phyloP scores from a whole-genome alignment of 2,329 filamentous ascomycete species.

The Cladosporium sp. region DNA sequence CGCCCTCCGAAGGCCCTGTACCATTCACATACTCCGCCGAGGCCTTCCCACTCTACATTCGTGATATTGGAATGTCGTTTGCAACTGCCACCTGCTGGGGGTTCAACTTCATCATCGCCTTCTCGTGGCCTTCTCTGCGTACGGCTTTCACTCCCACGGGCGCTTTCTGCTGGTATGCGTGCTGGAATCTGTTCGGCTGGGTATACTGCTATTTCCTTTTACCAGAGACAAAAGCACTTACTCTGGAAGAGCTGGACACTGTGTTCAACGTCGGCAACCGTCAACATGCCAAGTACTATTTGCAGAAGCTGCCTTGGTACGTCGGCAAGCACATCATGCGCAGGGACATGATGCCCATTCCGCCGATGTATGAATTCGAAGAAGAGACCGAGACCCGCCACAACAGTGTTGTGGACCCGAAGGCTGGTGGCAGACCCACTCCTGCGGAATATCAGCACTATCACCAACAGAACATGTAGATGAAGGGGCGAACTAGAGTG shows the following conservation, averaged over 20 bases:
- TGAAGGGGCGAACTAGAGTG: too few species aligned
- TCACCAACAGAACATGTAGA: background rate
- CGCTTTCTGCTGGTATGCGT: conserved; percentile 54
- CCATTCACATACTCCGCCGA: conserved; percentile 47
- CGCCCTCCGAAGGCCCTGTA: conserved; percentile 37
- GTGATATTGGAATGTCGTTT: conserved; percentile 36
- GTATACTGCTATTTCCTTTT: conserved; percentile 20
- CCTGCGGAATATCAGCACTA: background rate
- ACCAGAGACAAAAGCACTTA: conserved; percentile 49
- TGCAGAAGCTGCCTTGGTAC: conserved; percentile 25
- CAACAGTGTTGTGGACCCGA: conserved; percentile 7
- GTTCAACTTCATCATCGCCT: conserved; percentile 31
- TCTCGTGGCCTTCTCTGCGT: conserved; percentile 47
- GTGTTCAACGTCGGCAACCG: conserved; percentile 37
- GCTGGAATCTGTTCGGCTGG: conserved; percentile 36
- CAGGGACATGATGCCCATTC: conserved; percentile 19
- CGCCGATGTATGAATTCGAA: conserved; percentile 20
- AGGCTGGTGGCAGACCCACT: background rate
- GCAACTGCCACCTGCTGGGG: conserved; percentile 54
- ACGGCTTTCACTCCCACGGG: conserved; percentile 48
- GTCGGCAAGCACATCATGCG: conserved; percentile 19
- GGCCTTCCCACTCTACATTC: conserved; percentile 41
- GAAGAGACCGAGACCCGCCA: conserved; percentile 8
- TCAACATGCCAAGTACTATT: conserved; percentile 23
- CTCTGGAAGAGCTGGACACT: conserved; percentile 58